Percentiles rank a stretch among this genome's conserved stretches.
Evolutionary conservation across 805 yeast species (phyloP).

Genomic region (Nematodospora valgi): DNA sequence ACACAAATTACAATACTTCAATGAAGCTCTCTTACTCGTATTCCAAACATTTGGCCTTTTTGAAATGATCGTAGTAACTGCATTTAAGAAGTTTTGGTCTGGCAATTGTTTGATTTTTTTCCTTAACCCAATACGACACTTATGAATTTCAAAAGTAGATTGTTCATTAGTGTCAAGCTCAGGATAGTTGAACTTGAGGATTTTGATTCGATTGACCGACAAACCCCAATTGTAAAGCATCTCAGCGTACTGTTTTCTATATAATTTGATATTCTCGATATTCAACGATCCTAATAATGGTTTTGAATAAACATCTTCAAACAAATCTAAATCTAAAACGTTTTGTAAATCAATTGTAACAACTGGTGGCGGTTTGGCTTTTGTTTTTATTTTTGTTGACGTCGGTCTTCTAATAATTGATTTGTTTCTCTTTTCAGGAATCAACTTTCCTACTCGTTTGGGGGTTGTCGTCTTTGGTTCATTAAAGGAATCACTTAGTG

Average conservation of each 20-base stretch:
- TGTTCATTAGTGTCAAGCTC: conserved; percentile 10
- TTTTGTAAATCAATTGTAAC: conserved; percentile 49
- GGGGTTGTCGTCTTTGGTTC: conserved; percentile 1
- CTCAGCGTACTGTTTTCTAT: conserved; percentile 71
- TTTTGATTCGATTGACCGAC: conserved; percentile 73
- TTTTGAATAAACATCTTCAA: conserved; percentile 38
- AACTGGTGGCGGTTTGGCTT: conserved; percentile 15
- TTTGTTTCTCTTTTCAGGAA: conserved; percentile 2
- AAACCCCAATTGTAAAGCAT: conserved; percentile 81
- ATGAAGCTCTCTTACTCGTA: conserved; percentile 17
- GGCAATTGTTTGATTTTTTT: conserved; percentile 16
- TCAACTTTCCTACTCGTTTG: conserved; percentile 1
- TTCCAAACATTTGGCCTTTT: conserved; percentile 29
- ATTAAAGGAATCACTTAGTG: conserved; percentile 6
- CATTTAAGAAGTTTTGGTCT: conserved; percentile 19
- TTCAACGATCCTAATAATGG: conserved; percentile 41
- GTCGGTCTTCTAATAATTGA: not conserved
- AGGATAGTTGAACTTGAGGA: conserved; percentile 64
- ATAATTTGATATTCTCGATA: conserved; percentile 31
- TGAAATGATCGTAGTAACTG: conserved; percentile 21
- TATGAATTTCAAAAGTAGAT: conserved; percentile 24
- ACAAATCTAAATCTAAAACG: conserved; percentile 39
- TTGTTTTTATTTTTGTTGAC: conserved; percentile 1
- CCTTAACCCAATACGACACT: conserved; percentile 31
- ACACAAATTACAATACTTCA: conserved; percentile 64